Percentiles rank a stretch among this genome's conserved stretches.
Evolutionary conservation across 805 yeast species (phyloP).

Genomic region (Deakozyma indianensis): DNA sequence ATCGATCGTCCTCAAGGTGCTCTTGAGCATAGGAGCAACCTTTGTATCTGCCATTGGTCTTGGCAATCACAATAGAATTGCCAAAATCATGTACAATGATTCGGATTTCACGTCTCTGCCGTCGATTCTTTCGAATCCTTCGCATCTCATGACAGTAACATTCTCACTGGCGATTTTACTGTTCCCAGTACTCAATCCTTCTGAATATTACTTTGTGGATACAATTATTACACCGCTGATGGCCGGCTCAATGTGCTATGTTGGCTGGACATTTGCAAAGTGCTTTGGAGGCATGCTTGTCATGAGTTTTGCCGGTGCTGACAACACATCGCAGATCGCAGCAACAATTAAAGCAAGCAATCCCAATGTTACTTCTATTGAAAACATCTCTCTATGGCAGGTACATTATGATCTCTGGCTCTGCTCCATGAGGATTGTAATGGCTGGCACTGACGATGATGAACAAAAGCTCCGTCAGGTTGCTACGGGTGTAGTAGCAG

Average conservation of each 20-base stretch:
- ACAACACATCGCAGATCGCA: slow-evolving; percentile 17
- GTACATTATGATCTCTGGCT: slow-evolving; percentile 30
- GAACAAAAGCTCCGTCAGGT: slow-evolving; percentile 19
- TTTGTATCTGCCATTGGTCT: slow-evolving; percentile 22
- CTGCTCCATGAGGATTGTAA: slow-evolving; percentile 21
- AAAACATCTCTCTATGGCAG: slow-evolving; percentile 26
- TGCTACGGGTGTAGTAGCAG: slow-evolving; percentile 16
- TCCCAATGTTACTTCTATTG: slow-evolving; percentile 17
- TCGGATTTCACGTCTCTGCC: slow-evolving; percentile 8
- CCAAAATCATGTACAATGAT: slow-evolving; percentile 10
- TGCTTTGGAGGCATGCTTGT: slow-evolving; percentile 29
- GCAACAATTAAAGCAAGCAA: slow-evolving; percentile 12
- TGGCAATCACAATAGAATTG: slow-evolving; percentile 21
- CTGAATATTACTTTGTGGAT: slow-evolving; percentile 18
- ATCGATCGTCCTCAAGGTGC: slow-evolving; percentile 12
- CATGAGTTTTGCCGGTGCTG: slow-evolving; percentile 27
- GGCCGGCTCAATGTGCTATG: slow-evolving; percentile 25
- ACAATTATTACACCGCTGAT: slow-evolving; percentile 22
- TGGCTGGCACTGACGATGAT: slow-evolving; percentile 20
- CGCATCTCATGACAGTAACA: slow-evolving; percentile 18
- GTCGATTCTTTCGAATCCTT: slow-evolving; percentile 15
- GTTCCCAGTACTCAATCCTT: slow-evolving; percentile 17
- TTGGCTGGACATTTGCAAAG: slow-evolving; percentile 27
- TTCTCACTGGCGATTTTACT: slow-evolving; percentile 18
- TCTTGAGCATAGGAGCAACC: slow-evolving; percentile 19